Evolutionary conservation across 2,329 filamentous ascomycete genomes (phyloP), one percentile per base, ranked within the genome.

Genomic region (Colletotrichum tanaceti): DNA sequence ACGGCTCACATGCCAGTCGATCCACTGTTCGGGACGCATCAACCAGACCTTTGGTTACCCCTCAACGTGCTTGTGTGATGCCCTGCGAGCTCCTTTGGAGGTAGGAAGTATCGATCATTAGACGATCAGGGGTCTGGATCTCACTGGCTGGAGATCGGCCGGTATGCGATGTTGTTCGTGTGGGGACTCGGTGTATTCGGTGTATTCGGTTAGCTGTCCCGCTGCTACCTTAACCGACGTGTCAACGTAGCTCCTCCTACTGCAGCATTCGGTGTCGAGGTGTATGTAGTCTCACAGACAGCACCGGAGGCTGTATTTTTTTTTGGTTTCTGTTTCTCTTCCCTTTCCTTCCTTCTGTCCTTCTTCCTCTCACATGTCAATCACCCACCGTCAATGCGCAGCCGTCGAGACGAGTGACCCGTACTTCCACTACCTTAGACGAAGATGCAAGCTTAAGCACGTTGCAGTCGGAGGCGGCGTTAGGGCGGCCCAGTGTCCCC

Each of bases 341-440:
- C 7, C 28, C 28, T 32, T 32, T 9, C 28, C 28, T 32, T 32
- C 28, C 28, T 32, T 32, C 28, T 32, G 28, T 32, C 28, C 28
- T 1, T 32, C 10, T 32, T 32, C 28, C 28, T 32, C 28, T 67
- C 65, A 68, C 65, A 68, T 68, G 65, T 20, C 35, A 65, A 61
- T 54, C 28, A 39, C 50, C 24, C 4, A 7, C 5, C 24, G 24
- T 61, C 41, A 65, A 43, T 64, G 38, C 38, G n/a, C 28, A 35
- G 46, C 32, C 14, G 35, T 65, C 55, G n/a, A 65, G 38, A 38
- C 60, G 18, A 32, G 28, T 32, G 28, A 32, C 10, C 28, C 7
- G 28, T 32, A 32, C 28, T 9, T 32, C 28, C 28, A 32, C 28
- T 32, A 44, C 57, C 32, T 28, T 28, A 46, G 18, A 11, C 43